A percentile compares a stretch with the other conserved stretches of the same genome.
phyloP scores from a whole-genome alignment of 2,329 filamentous ascomycete genomes.

The Botrytis elliptica region DNA sequence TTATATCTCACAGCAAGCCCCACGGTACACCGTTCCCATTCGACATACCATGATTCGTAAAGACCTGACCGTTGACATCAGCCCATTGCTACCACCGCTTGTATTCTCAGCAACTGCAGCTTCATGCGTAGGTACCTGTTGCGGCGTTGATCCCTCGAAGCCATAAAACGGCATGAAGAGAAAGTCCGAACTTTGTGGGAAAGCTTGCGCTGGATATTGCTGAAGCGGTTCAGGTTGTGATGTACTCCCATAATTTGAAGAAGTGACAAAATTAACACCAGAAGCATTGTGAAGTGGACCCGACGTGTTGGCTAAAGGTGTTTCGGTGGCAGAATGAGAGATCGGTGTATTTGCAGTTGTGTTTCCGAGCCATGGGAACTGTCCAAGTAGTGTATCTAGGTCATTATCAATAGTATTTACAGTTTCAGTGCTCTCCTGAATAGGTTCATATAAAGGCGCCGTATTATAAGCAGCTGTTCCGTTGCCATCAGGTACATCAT shows the following conservation, averaged over 20 bases:
- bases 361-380: neutral
- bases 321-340: neutral
- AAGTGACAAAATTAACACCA: neutral
- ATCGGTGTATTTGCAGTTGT: neutral
- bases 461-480: neutral
- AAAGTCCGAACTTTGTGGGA: neutral
- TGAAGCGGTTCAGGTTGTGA: neutral
- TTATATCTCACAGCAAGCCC: neutral
- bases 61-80: neutral
- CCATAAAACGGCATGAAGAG: neutral
- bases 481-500: neutral
- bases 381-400: neutral
- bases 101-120: neutral
- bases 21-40: neutral
- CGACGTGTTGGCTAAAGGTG: neutral
- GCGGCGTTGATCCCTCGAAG: neutral
- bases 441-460: neutral
- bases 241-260: neutral
- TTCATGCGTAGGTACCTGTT: neutral
- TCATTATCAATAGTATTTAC: neutral
- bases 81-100: neutral
- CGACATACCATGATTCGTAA: neutral
- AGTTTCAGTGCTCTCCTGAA: neutral
- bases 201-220: neutral
- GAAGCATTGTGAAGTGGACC: neutral